Base-by-base conservation (phyloP, 371 early-diverging fungal species). In the Mortierella sp. region DNA sequence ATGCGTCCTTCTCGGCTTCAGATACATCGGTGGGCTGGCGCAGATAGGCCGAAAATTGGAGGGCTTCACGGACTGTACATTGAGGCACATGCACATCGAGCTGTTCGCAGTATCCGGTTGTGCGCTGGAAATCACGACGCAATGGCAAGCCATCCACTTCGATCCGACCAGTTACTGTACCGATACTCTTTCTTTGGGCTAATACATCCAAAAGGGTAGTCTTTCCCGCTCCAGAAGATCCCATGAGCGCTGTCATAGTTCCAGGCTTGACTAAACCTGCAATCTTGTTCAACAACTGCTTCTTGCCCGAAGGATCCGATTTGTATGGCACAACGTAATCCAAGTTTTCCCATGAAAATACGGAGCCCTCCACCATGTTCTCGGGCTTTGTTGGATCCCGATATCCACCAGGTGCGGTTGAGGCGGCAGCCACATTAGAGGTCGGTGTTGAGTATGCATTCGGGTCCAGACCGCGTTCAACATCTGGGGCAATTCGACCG, bases 181-280 rank as follows among this genome's bases (percentile, higher is more conserved):
- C 94, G 54, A 87, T 86, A 21, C 90, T 93, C 82, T 92, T 93
- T 64, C 94, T 88, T 70, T 86, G 84, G 26, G 94, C 90, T 28
- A 93, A 80, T 0, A 94, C 86, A 81, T 97, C 96, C 64, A 95
- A 68, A 0, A 96, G 83, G 1, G 96, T 93, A 0, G 95, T 93
- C 80, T 97, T 96, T 53, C 97, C 97, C 34, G 93, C 91, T 58
- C 95, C 95, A 39, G 91, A 90, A 6, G 91, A 86, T 27, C 95
- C 95, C 91, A 96, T 91, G 21, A 96, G 73, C 7, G 95, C 96
- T 14, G 89, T 87, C 74, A 93, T 80, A 27, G 86, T 84, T 46
- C 91, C 91, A 4, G 89, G 88, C 64, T 84, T 84, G 64, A 90
- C 79, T 18, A 58, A 55, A 47, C 81, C 79, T 13, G 74, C 67